A percentile compares a stretch with the other conserved stretches of the same genome.
Evolutionary conservation across 805 yeast species (phyloP).

Genomic region (Candida saitoana): DNA sequence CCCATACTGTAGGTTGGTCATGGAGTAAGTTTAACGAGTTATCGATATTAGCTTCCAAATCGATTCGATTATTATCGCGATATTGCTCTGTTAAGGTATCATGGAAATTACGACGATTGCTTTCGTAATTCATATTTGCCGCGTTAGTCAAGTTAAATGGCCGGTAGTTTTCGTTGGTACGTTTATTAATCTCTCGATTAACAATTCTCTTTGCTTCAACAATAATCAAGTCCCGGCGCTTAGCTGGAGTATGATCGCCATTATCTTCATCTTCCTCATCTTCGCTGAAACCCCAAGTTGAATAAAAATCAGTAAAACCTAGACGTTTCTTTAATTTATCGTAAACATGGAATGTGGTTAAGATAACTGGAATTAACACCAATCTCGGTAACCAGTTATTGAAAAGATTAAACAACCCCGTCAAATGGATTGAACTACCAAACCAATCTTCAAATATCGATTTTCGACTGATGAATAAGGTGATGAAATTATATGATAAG

Average conservation of each 20-base stretch:
- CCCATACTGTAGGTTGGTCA: slow-evolving; percentile 20
- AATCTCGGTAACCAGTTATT: slow-evolving; percentile 76
- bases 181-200: slow-evolving; percentile 27
- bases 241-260: slow-evolving; percentile 17
- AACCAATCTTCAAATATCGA: slow-evolving; percentile 67
- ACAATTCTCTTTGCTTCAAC: slow-evolving; percentile 42
- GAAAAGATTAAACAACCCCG: slow-evolving; percentile 67
- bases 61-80: slow-evolving; percentile 17
- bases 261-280: slow-evolving; percentile 21
- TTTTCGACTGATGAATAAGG: slow-evolving; percentile 50
- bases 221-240: slow-evolving; percentile 32
- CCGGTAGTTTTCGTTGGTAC: slow-evolving; percentile 22
- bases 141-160: slow-evolving; percentile 22
- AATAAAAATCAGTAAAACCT: slow-evolving; percentile 37
- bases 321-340: slow-evolving; percentile 48
- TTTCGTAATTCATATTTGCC: slow-evolving; percentile 21
- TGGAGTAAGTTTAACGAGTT: slow-evolving; percentile 4
- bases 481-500: slow-evolving; percentile 71
- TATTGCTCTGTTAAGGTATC: slow-evolving; percentile 12
- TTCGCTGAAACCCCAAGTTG: slow-evolving; percentile 37
- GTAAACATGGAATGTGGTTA: slow-evolving; percentile 64
- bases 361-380: slow-evolving; percentile 61
- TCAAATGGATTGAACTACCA: slow-evolving; percentile 70
- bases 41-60: slow-evolving; percentile 14
- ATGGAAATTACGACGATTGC: slow-evolving; percentile 23